Base-by-base conservation (phyloP, 441 rosid species). In the Flueggea neowawraea region DNA sequence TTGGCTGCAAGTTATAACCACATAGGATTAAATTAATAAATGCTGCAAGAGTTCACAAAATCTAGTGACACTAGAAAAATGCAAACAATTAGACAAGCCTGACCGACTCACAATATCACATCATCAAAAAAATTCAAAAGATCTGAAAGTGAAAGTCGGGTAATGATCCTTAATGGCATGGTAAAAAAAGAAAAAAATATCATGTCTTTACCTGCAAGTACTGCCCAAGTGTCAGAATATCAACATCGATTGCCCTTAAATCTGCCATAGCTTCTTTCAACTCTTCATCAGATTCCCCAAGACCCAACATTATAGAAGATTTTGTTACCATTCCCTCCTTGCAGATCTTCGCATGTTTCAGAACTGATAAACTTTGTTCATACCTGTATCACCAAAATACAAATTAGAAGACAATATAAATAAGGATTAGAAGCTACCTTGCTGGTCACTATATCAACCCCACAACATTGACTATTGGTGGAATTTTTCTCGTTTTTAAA, bases 281-380 rank as follows among this genome's bases (percentile, higher is more conserved):
- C 78, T 89, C 98, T 8, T 84, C 86, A 59, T 91, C 98, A 57
- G 97, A 75, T 82, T 95, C 99, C 70, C 98, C 98, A 13, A 95
- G 96, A 61, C 99, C 99, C 74, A 95, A 77, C 99, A 95, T 95
- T 74, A 95, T 81, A 33, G 99, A 95, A 31, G 98, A 73, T 77
- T 95, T 95, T 16, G 97, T 91, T 69, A 84, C 81, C 93, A 91
- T 87, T 67, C 90, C 92, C 32, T 83, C 84, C 75, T 86, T 88
- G 75, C 85, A 83, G 66, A 75, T 63, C 79, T 95, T 95, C 31
- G 95, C 97, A 74, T 86, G 95, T 61, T 80, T 86, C 73, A 95
- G 78, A 71, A 95, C 96, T 44, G 85, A 81, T 68, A 95, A 75
- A 78, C 99, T 95, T 73, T 91, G 99, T 73, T 88, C 97, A 79